Conservation (phyloP, 139 green algal species). For the Deuterostichococcus epilithicus region DNA sequence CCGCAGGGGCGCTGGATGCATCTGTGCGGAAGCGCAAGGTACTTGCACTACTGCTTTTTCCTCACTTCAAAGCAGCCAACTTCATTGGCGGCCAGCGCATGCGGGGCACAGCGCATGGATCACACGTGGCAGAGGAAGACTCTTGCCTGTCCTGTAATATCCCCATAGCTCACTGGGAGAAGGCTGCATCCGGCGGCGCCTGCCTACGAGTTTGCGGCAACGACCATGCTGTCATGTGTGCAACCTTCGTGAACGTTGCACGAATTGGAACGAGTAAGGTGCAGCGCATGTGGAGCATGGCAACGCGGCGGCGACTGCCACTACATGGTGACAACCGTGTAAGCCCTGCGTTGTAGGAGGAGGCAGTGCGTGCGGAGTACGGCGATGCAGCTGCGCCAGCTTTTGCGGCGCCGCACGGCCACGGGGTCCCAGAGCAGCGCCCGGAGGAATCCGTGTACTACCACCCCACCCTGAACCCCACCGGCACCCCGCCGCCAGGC, state of each 20-base stretch:
- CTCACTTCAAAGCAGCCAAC: no score
- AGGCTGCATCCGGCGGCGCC: no score
- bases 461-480: slow-evolving; percentile 67
- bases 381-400: slow-evolving; percentile 7
- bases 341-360: slow-evolving; percentile 27
- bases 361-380: slow-evolving; percentile 26
- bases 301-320: no score
- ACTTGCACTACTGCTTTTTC: background rate
- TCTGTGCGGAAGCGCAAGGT: background rate
- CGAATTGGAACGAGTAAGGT: no score
- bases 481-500: slow-evolving; percentile 47
- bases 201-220: no score
- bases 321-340: no score
- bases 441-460: slow-evolving; percentile 66
- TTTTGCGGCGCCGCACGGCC: slow-evolving; percentile 2
- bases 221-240: no score
- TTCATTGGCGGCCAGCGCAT: background rate
- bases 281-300: no score
- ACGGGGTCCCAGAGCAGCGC: slow-evolving; percentile 24
- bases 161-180: no score
- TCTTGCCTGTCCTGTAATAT: no score
- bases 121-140: background rate
- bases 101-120: background rate
- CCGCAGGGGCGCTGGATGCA: background rate
- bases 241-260: no score